phyloP scores from a whole-genome alignment of 2,329 filamentous ascomycete species.

The Thielaviopsis musarum region DNA sequence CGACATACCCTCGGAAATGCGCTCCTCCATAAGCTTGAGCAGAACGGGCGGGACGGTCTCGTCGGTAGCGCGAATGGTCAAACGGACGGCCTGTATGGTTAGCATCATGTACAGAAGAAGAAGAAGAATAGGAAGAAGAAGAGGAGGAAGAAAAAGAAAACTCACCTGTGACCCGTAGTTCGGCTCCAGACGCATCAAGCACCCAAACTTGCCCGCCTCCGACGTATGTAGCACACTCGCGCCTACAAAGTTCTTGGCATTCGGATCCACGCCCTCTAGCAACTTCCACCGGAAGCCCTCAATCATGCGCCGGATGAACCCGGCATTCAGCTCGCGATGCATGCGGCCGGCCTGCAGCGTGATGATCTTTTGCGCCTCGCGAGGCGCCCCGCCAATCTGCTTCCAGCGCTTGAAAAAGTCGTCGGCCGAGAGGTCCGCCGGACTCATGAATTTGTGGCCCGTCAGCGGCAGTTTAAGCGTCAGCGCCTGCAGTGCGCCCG shows the following conservation, averaged over 20 bases:
- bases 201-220: conserved; percentile 81
- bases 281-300: conserved; percentile 83
- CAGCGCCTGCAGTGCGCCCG: conserved; percentile 79
- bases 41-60: conserved; percentile 69
- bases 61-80: conserved; percentile 88
- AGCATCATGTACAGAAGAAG: conserved; percentile 12
- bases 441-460: conserved; percentile 93
- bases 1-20: conserved; percentile 41
- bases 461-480: conserved; percentile 80
- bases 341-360: conserved; percentile 33
- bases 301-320: conserved; percentile 55
- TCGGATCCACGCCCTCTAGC: conserved; percentile 74
- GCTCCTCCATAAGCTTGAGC: conserved; percentile 74
- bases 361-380: conserved; percentile 82
- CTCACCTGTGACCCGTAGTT: conserved; percentile 83
- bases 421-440: conserved; percentile 67
- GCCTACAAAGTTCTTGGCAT: conserved; percentile 83
- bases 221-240: conserved; percentile 72
- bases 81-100: conserved; percentile 66
- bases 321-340: conserved; percentile 48
- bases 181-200: conserved; percentile 81
- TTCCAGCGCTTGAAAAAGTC: conserved; percentile 99
- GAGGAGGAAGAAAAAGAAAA: conserved; percentile 11
- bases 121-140: background rate
- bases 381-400: conserved; percentile 77